Evolutionary conservation across 345 rosid species (phyloP), one percentile per base, ranked within the genome.

Genomic region (Brassica nigra): DNA sequence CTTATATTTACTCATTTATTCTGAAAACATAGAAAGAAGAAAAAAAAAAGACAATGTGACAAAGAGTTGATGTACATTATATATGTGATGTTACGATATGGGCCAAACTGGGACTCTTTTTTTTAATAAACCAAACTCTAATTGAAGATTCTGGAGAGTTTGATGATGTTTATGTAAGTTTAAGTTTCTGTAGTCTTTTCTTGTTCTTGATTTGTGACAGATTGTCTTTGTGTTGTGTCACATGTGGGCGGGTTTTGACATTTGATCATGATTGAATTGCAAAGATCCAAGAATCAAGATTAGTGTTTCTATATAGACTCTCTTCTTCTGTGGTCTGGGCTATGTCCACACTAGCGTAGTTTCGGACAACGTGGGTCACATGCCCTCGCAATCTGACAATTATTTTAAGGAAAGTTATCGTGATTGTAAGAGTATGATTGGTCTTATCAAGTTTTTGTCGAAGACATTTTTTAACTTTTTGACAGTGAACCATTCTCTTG

Each of bases 361-460:
- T 79, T 79, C 69, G 74, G 82, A 73, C 82, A 79, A 67, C 74
- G 82, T 79, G 82, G 82, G 78, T 59, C 78, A 79, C 82, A 79
- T 79, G 78, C 82, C 82, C 69, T 79, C 78, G 23, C 78, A 73
- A 79, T 73, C 82, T 74, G 63, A 73, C 74, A 20, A 67, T 33
- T 73, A 44, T 73, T 74, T 73, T 67, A 49, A 73, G 74, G 77
- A 47, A 73, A 10, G 76, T 16, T 39, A 67, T 27, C 36, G 33
- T 23, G 74, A 59, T 44, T 34, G 78, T 58, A 58, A 39, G 77
- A 78, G 36, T 59, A 10, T 73, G 74, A 54, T 79, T 73, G 70
- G 70, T 68, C 78, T 68, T 68, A 34, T 67, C 78, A 76, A 71
- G 57, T 49, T 74, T 29, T 39, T 79, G 78, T 66, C 81, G 72